These are phyloP conservation scores for Puya raimondii DNA, from an alignment of 176 grass and related monocot genomes.

Conservation along the genomic window DNA sequence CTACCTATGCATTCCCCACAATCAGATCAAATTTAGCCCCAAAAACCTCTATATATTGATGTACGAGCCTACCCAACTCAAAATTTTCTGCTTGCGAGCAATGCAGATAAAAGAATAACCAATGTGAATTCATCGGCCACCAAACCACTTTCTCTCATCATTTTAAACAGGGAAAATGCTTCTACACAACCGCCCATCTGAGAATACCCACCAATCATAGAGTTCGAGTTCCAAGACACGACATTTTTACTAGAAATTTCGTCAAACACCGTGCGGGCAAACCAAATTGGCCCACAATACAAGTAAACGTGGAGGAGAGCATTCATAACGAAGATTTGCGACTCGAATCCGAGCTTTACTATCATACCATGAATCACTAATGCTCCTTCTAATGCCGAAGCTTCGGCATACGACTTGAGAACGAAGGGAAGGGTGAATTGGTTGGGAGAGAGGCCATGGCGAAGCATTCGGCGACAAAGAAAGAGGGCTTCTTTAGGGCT, in stretches of 20 bases:
- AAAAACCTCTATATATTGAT: constrained; percentile 21
- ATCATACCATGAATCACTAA: constrained; percentile 10
- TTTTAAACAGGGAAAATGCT: background rate
- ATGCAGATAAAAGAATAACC: constrained; percentile 18
- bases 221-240: constrained; percentile 46
- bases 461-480: constrained; percentile 14
- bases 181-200: constrained; percentile 8
- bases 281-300: background rate
- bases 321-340: constrained; percentile 29
- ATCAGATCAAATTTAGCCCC: constrained; percentile 23
- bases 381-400: background rate
- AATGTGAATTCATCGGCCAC: constrained; percentile 24
- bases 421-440: constrained; percentile 34
- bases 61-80: constrained; percentile 25
- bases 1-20: constrained; percentile 30
- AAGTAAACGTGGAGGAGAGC: constrained; percentile 19
- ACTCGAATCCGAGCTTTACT: constrained; percentile 21
- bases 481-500: constrained; percentile 10
- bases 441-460: constrained; percentile 23
- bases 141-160: constrained; percentile 18
- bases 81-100: constrained; percentile 23
- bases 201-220: constrained; percentile 26
- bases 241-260: constrained; percentile 27
- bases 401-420: constrained; percentile 24
- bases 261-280: constrained; percentile 24